A percentile compares a stretch with the other conserved stretches of the same genome.
phyloP scores from a whole-genome alignment of 31 red algal species.

The Odonthalia washingtoniensis region DNA sequence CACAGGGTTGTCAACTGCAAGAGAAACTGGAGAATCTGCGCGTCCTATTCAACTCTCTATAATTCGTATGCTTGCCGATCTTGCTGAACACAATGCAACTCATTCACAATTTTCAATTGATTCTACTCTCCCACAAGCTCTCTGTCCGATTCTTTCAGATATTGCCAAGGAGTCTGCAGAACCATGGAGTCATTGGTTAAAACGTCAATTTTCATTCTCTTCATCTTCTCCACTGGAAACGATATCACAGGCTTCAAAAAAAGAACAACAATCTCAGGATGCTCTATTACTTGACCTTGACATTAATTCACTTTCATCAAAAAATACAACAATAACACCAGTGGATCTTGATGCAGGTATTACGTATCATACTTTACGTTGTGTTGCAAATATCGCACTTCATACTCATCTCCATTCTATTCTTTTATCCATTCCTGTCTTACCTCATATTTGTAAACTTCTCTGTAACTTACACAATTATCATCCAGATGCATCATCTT shows the following conservation, averaged over 20 bases:
- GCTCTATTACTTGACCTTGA: neutral
- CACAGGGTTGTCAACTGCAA: slow-evolving; percentile 10
- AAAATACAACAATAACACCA: slow-evolving; percentile 2
- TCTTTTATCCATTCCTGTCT: slow-evolving; percentile 38
- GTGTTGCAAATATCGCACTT: slow-evolving; percentile 62
- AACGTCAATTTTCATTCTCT: slow-evolving; percentile 18
- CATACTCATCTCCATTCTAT: slow-evolving; percentile 50
- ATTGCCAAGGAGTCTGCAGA: slow-evolving; percentile 23
- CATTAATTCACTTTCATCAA: neutral
- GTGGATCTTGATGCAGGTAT: slow-evolving; percentile 57
- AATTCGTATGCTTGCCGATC: slow-evolving; percentile 61
- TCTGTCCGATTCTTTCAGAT: slow-evolving; percentile 35
- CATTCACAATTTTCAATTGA: slow-evolving; percentile 36
- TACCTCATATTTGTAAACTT: slow-evolving; percentile 38
- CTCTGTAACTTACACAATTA: slow-evolving; percentile 18
- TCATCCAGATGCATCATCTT: too few species aligned
- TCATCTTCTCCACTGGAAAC: neutral
- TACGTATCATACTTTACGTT: slow-evolving; percentile 62
- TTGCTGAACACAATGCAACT: slow-evolving; percentile 44
- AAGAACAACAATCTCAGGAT: neutral
- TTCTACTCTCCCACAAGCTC: slow-evolving; percentile 32
- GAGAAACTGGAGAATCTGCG: slow-evolving; percentile 11
- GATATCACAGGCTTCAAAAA: neutral
- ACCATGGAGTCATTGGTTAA: slow-evolving; percentile 26
- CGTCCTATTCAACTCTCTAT: slow-evolving; percentile 50